Percentiles rank a stretch among this genome's conserved stretches.
Evolutionary conservation across 78 protist species (phyloP).

Genomic region (Tieghemostelium lacteum): DNA sequence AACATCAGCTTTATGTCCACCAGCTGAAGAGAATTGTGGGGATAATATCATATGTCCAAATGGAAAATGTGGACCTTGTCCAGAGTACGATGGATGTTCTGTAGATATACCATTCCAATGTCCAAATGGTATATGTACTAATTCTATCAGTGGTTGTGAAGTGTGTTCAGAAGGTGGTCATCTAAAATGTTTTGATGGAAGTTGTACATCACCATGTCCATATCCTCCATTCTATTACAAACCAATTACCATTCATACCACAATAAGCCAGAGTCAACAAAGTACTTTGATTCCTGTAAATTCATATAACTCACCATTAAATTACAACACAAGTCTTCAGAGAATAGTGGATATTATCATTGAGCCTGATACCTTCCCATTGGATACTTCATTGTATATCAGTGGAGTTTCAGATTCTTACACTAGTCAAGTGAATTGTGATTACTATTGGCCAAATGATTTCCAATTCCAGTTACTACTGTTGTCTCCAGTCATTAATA

Average conservation of each 20-base stretch:
- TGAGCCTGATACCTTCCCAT: constrained; percentile 32
- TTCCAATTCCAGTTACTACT: neutral
- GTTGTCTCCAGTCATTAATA: constrained; percentile 45
- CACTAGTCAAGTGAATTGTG: neutral
- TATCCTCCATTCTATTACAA: constrained; percentile 66
- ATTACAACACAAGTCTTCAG: neutral
- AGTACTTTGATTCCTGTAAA: constrained; percentile 7
- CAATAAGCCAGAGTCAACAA: neutral
- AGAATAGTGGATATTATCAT: constrained; percentile 23
- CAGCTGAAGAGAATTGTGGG: neutral
- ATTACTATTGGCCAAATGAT: neutral
- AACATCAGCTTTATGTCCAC: constrained; percentile 3
- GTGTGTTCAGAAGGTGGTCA: constrained; percentile 45
- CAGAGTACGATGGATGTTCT: constrained; percentile 57
- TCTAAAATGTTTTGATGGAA: constrained; percentile 47
- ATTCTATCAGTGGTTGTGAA: neutral
- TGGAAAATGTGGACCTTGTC: constrained; percentile 64
- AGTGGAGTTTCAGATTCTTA: constrained; percentile 28
- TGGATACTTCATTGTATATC: constrained; percentile 5
- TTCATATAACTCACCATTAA: constrained; percentile 19
- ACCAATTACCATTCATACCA: constrained; percentile 30
- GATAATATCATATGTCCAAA: constrained; percentile 8
- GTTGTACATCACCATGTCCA: constrained; percentile 63
- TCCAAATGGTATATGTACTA: constrained; percentile 22
- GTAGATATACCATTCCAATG: constrained; percentile 22